Base-by-base conservation (phyloP, 169 alveolate species). In the Plasmodium cynomolgi region DNA sequence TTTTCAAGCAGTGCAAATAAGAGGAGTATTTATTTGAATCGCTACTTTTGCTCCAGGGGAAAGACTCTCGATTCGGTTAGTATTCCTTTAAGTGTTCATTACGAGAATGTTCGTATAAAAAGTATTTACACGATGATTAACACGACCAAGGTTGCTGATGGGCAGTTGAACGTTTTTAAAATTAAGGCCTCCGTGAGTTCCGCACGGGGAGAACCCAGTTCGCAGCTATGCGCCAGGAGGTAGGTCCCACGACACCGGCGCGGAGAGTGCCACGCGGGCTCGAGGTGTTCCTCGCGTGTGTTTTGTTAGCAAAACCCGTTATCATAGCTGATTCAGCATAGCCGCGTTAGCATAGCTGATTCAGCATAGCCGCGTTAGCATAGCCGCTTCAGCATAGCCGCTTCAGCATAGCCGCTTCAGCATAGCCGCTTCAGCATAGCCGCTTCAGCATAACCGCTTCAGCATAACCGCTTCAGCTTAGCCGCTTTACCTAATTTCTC, bases 61-160 rank as follows among this genome's bases (percentile, higher is more conserved):
- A 23, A 20, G 11, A 62, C 91, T 1, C 71, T 90, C 23, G 83
- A 90, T 41, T 90, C 94, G 23, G 71, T 90, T 26, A 33, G 33
- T 3, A 80, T 90, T 62, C 91, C 88, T 6, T 34, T 90, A 80
- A 90, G 82, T 62, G 44, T 79, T 7, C 72, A 20, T 31, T 90
- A 90, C 26, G 91, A 90, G 82, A 90, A 90, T 90, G 90, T 90
- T 41, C 72, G 72, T 37, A 62, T 90, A 26, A 90, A 47, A 80
- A 90, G 74, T 68, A 90, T 90, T 9, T 90, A 90, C 71, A 90
- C 71, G 37, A 37, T 90, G 33, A n/a, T 90, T 4, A 90, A 80
- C 83, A 37, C 34, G 34, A 31, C 39, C 4, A 85, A 50, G 26
- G 26, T 26, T 85, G 33, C 68, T 17, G 37, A 74, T 50, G 47